phyloP scores from a whole-genome alignment of 768 basidiomycete species.

The Tulasnella sp. region DNA sequence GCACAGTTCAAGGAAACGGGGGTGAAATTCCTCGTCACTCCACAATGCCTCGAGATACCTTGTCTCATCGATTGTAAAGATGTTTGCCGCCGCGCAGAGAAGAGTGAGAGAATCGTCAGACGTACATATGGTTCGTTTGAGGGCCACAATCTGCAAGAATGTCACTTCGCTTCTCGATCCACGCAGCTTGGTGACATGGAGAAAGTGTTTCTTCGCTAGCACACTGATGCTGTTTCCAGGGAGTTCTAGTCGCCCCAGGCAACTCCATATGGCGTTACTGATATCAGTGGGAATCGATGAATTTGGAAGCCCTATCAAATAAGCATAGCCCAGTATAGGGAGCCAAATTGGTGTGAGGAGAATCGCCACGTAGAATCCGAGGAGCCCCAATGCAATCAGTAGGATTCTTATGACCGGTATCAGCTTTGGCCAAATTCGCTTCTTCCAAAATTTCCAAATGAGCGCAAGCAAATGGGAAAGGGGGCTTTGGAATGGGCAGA shows the following conservation, averaged over 20 bases:
- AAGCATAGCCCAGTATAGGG: background rate
- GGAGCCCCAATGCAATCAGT: background rate
- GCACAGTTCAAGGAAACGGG: background rate
- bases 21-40: background rate
- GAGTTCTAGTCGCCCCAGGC: background rate
- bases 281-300: background rate
- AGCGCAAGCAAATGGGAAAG: background rate
- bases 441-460: too few relatives aligned
- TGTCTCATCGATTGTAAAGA: background rate
- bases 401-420: background rate
- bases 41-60: background rate
- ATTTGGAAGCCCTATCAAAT: background rate
- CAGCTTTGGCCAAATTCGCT: background rate
- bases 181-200: too few relatives aligned
- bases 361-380: background rate
- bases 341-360: background rate
- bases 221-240: too few relatives aligned
- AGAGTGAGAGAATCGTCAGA: background rate
- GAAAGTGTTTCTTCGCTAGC: too few relatives aligned
- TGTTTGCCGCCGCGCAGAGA: background rate
- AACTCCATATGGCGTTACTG: background rate
- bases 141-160: background rate
- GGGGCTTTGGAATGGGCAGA: background rate
- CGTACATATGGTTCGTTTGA: background rate
- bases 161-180: background rate